Conservation (phyloP, 495 filamentous ascomycete genomes). For the Annulohypoxylon stygium region DNA sequence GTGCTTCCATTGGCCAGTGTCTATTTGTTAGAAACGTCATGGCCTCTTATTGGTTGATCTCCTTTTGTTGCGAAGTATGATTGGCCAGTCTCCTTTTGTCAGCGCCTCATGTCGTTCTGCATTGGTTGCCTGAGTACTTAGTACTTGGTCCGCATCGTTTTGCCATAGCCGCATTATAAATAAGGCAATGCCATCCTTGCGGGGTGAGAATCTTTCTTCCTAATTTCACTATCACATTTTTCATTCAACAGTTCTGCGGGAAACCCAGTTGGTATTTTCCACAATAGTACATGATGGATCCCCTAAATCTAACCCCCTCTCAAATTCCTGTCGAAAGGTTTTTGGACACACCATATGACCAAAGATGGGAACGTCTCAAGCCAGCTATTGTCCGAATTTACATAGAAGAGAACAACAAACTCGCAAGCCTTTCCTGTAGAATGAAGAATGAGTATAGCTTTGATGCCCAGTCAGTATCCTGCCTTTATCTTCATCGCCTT, state of each 20-base stretch:
- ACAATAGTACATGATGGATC: conserved; percentile 10
- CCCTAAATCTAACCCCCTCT: not conserved
- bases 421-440: conserved; percentile 47
- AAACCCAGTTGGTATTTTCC: not conserved
- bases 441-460: conserved; percentile 53
- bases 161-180: not conserved
- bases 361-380: conserved; percentile 58
- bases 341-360: conserved; percentile 49
- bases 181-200: not conserved
- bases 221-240: not conserved
- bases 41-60: no score
- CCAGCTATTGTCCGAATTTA: conserved; percentile 54
- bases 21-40: not conserved
- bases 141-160: not conserved
- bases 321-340: conserved; percentile 19
- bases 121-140: not conserved
- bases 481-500: not conserved
- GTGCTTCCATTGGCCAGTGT: not conserved
- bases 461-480: conserved; percentile 54
- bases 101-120: not conserved
- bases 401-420: conserved; percentile 47
- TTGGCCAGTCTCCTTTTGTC: not conserved
- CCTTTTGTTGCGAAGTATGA: not conserved
- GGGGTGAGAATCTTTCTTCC: not conserved
- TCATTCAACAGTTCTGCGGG: no score